Percentiles rank a stretch among this genome's conserved stretches.
phyloP scores from a whole-genome alignment of 2,329 filamentous ascomycete genomes.

The Malbranchea cinnamomea region DNA sequence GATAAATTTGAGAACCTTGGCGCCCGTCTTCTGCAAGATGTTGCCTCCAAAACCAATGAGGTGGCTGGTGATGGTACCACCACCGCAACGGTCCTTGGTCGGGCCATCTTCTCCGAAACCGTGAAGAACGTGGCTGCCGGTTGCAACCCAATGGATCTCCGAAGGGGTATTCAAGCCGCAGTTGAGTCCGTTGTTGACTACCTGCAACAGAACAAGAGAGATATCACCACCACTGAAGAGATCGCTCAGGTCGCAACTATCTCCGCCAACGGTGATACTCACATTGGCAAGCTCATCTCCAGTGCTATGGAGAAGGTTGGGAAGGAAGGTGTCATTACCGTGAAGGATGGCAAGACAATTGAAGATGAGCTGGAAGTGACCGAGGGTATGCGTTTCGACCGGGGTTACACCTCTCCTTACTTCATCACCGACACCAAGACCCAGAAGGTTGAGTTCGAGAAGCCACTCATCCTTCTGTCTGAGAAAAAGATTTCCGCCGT shows the following conservation, averaged over 20 bases:
- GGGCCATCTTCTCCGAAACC: conserved; percentile 98
- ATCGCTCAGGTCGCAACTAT: conserved; percentile 98
- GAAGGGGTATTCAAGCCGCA: conserved; percentile 90
- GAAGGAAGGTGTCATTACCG: conserved; percentile 99
- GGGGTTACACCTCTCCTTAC: conserved; percentile 95
- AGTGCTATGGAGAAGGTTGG: conserved; percentile 99
- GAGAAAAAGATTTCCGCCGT: conserved; percentile 99
- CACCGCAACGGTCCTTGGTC: conserved; percentile 89
- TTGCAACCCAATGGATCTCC: conserved; percentile 99
- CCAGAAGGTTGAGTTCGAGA: conserved; percentile 99
- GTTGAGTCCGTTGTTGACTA: conserved; percentile 91
- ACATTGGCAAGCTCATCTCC: conserved; percentile 90
- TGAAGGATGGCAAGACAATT: conserved; percentile 99
- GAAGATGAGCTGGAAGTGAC: conserved; percentile 96
- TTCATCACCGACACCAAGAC: conserved; percentile 99
- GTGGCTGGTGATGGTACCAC: conserved; percentile 97
- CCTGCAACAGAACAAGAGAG: conserved; percentile 88
- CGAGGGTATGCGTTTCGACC: conserved; percentile 99
- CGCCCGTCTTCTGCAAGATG: conserved; percentile 89
- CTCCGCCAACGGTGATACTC: conserved; percentile 88
- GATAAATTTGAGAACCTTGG: conserved; percentile 99
- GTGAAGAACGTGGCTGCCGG: conserved; percentile 99
- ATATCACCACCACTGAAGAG: conserved; percentile 94
- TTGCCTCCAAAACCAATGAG: conserved; percentile 99
- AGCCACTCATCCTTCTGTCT: conserved; percentile 92